Percentiles rank a stretch among this genome's conserved stretches.
These are phyloP conservation scores for Paxillus rubicundulus DNA, from an alignment of 768 basidiomycete genomes.

Conservation along the genomic window DNA sequence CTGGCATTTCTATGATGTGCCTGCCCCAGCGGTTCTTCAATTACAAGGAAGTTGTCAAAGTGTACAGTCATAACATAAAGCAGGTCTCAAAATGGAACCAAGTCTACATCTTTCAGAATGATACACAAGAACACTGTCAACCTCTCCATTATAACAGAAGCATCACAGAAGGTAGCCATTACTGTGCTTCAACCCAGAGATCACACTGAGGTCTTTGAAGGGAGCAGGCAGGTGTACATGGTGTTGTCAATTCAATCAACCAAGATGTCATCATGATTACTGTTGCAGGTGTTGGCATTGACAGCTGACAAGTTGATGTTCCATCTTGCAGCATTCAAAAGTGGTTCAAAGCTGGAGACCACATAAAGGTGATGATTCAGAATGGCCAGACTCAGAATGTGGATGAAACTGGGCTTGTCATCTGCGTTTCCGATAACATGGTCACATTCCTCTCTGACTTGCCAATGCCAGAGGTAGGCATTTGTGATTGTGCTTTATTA, in stretches of 20 bases:
- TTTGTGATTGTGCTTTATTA: not conserved
- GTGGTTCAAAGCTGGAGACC: conserved; percentile 94
- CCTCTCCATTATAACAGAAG: conserved; percentile 88
- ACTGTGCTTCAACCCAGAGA: conserved; percentile 96
- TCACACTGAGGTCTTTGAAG: conserved; percentile 95
- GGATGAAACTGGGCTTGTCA: conserved; percentile 94
- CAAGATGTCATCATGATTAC: conserved; percentile 85
- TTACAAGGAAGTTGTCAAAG: conserved; percentile 85
- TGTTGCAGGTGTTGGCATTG: conserved; percentile 77
- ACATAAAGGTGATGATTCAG: conserved; percentile 97
- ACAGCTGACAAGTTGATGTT: conserved; percentile 82
- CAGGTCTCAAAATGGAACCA: conserved; percentile 71
- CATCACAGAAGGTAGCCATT: conserved; percentile 86
- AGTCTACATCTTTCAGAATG: conserved; percentile 84
- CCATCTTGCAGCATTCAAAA: conserved; percentile 89
- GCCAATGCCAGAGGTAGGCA: conserved; percentile 85
- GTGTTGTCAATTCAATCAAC: conserved; percentile 85
- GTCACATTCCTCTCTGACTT: conserved; percentile 96
- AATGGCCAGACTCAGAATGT: conserved; percentile 94
- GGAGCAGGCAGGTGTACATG: conserved; percentile 94
- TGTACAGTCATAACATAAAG: conserved; percentile 76
- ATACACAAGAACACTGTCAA: conserved; percentile 80
- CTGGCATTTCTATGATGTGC: conserved; percentile 56
- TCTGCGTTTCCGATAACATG: conserved; percentile 84
- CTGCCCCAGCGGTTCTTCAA: conserved; percentile 94